Percentiles rank a stretch among this genome's conserved stretches.
These are phyloP conservation scores for Sesbania bispinosa DNA, from an alignment of 306 rosid species.

Conservation along the genomic window DNA sequence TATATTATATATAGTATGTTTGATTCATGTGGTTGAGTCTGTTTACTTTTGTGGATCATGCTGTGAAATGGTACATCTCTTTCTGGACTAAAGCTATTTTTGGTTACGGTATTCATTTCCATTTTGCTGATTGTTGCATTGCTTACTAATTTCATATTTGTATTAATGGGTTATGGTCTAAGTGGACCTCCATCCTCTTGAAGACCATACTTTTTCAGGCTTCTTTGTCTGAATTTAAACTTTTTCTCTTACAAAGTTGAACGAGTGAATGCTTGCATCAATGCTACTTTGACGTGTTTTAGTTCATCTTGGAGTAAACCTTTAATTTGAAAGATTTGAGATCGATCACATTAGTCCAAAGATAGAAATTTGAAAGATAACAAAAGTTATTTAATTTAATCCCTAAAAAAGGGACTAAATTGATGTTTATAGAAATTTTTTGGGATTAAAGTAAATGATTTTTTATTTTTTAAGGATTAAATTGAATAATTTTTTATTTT, in stretches of 20 bases:
- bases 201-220: neutral
- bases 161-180: neutral
- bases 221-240: neutral
- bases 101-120: conserved; percentile 11
- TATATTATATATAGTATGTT: conserved; percentile 26
- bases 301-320: too few species aligned
- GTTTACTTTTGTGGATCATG: conserved; percentile 41
- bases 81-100: conserved; percentile 13
- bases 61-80: conserved; percentile 25
- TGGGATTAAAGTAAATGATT: too few species aligned
- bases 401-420: too few species aligned
- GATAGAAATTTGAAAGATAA: too few species aligned
- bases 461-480: too few species aligned
- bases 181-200: neutral
- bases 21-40: conserved; percentile 42
- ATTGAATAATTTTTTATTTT: too few species aligned
- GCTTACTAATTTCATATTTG: neutral
- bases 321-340: too few species aligned
- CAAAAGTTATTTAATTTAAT: too few species aligned
- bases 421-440: too few species aligned
- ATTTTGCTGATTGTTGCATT: conserved; percentile 19
- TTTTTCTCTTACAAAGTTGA: neutral
- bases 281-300: neutral
- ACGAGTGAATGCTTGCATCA: neutral
- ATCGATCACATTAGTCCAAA: too few species aligned